Evolutionary conservation across 768 basidiomycete species (phyloP), one percentile per base, ranked within the genome.

Genomic region (Tulasnella sp.): DNA sequence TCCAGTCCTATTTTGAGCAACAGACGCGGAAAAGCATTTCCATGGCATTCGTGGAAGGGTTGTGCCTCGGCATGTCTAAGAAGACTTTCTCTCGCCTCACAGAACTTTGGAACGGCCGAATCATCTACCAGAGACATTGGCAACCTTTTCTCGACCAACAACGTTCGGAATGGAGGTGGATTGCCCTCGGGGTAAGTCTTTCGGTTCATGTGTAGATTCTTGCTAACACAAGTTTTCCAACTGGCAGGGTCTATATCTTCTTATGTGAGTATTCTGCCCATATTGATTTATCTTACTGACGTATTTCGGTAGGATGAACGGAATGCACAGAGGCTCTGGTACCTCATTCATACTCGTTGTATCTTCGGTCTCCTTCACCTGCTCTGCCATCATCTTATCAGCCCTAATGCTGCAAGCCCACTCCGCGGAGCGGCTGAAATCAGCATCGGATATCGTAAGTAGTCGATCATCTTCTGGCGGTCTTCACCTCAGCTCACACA

Each of bases 61-160:
- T 73, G 7, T 73, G 36, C 24, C 42, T 73, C 38, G 72, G 72
- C 21, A 73, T 44, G 38, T 44, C 72, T 3, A 38, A n/a, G 42
- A 73, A 19, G 10, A 73, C 72, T n/a, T 73, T 73, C 42, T 2
- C 8, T 38, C 24, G 34, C 8, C 72, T 73, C 34, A 38, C 18
- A 8, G 42, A 73, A 18, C 72, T 73, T 34, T 73, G 72, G 72
- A 38, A 73, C 34, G 72, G 72, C 34, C 36, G 72, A n/a, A 73
- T 73, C 7, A 34, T 73, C 18, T 73, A 73, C 34, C 72, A 73
- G 24, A 24, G 72, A 10, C 72, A 73, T 18, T 73, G 72, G 72
- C 72, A 73, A 34, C 38, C 34, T 4, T 73, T 73, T 36, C 34
- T 73, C 8, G 72, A 73, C 6, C 38, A 36, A 21, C 9, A 39